Base-by-base conservation (phyloP, 2,329 filamentous ascomycete species). In the Orbilia ellipsospora region DNA sequence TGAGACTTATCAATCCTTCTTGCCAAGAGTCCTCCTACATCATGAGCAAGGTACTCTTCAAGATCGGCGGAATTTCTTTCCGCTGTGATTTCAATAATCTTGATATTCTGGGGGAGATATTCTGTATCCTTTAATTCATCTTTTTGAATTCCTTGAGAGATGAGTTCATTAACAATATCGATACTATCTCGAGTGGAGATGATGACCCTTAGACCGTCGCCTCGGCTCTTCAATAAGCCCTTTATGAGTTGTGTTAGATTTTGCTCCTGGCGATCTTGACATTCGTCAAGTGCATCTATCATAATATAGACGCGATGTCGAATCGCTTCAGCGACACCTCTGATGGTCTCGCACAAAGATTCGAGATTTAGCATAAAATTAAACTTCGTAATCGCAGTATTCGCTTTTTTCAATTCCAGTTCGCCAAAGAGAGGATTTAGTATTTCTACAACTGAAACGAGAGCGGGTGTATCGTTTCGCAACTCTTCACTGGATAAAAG, bases 201-300 rank as follows among this genome's bases (percentile, higher is more conserved):
- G 10, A 67, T 52, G n/a, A 67, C 18, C 18, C 44, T 59, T 4
- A 67, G 1, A 36, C 36, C 40, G 4, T 50, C 40, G 5, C 23
- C 12, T 26, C 18, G 18, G 6, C 8, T 26, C 20, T 66, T 57
- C 7, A 66, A 36, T 5, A 66, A 56, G 20, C 28, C 20, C 15
- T 8, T 42, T 4, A 67, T 6, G 13, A 20, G 42, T 7, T 59
- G 40, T 2, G 36, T 15, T 20, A 67, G n/a, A 6, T 23, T 45
- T 8, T 67, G 44, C 5, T 66, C 69, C 5, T 44, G 20, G 1
- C 55, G 31, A 26, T 73, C 69, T 7, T 55, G 40, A 28, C 69
- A 73, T 16, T 73, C 69, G n/a, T 73, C 69, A 0, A 73, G 28
- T 0, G 69, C 69, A 26, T 73, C 69, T 16, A 73, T 6, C 55